These are phyloP conservation scores for Sporothrix schenckii DNA, from an alignment of 2,329 filamentous ascomycete genomes.

Conservation along the genomic window DNA sequence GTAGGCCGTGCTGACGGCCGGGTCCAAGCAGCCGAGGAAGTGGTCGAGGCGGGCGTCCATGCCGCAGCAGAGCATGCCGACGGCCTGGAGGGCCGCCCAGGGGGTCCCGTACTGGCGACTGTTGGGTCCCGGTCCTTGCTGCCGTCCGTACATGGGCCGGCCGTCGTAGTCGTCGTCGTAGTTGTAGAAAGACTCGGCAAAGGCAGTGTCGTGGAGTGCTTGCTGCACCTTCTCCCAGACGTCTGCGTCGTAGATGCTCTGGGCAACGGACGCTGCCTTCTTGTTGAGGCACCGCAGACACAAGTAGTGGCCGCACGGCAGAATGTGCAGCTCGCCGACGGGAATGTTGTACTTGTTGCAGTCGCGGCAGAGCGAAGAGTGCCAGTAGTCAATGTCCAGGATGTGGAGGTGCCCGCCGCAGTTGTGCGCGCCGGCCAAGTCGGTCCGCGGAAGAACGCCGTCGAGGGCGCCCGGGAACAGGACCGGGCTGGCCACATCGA, in stretches of 20 bases:
- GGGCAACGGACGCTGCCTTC: neutral
- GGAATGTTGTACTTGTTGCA: neutral
- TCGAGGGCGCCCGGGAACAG: neutral
- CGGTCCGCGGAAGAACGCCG: conserved; percentile 2
- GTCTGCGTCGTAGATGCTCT: neutral
- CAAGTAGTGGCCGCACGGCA: conserved; percentile 34
- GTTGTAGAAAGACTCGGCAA: neutral
- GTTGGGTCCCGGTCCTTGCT: no score
- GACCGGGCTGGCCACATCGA: neutral
- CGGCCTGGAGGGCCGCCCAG: neutral
- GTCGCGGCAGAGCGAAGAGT: conserved; percentile 25
- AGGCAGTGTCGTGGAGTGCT: neutral
- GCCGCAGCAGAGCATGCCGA: conserved; percentile 31
- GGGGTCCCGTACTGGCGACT: no score
- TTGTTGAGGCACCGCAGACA: conserved; percentile 31
- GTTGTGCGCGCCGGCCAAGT: neutral
- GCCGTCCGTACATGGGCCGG: no score
- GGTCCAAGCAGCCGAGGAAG: conserved; percentile 21
- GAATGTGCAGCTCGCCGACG: neutral
- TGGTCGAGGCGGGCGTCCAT: conserved; percentile 8
- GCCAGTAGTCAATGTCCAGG: neutral
- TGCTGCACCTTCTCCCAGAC: neutral
- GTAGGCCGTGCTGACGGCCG: neutral
- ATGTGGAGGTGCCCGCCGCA: conserved; percentile 12
- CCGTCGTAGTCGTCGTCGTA: neutral